Percentiles rank a stretch among this genome's conserved stretches.
Evolutionary conservation across 2,329 filamentous ascomycete species (phyloP).

Genomic region (Stemphylium beticola): DNA sequence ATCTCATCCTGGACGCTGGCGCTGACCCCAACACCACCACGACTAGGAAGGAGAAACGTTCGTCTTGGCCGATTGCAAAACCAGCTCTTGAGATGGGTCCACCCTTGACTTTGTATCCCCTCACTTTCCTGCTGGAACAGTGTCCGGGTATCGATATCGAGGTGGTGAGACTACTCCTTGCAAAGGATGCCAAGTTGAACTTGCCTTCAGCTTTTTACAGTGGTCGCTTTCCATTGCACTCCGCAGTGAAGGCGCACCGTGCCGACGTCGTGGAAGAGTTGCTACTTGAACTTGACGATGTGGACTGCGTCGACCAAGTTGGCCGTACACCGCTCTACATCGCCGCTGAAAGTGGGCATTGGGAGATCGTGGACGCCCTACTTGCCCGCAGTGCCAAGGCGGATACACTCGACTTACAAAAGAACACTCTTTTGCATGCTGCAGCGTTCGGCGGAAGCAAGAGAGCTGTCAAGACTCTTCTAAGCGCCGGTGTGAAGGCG

Average conservation of each 20-base stretch:
- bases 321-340: constrained; percentile 31
- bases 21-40: constrained; percentile 31
- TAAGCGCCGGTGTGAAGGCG: constrained; percentile 29
- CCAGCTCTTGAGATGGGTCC: constrained; percentile 11
- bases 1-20: constrained; percentile 21
- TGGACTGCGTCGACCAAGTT: constrained; percentile 23
- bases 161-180: constrained; percentile 29
- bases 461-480: constrained; percentile 18
- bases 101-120: constrained; percentile 23
- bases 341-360: constrained; percentile 26
- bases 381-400: constrained; percentile 27
- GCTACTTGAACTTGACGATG: constrained; percentile 23
- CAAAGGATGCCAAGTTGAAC: constrained; percentile 26
- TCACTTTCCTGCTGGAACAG: constrained; percentile 35
- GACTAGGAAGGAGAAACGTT: constrained; percentile 13
- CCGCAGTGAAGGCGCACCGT: constrained; percentile 32
- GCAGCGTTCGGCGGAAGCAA: constrained; percentile 26
- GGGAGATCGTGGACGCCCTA: constrained; percentile 29
- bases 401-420: constrained; percentile 21
- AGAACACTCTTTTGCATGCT: constrained; percentile 30
- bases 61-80: constrained; percentile 15
- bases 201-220: constrained; percentile 30
- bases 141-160: constrained; percentile 28
- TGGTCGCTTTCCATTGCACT: constrained; percentile 36
- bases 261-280: constrained; percentile 34